phyloP scores from a whole-genome alignment of 2,329 filamentous ascomycete genomes.

The Aureobasidium leucospermi region DNA sequence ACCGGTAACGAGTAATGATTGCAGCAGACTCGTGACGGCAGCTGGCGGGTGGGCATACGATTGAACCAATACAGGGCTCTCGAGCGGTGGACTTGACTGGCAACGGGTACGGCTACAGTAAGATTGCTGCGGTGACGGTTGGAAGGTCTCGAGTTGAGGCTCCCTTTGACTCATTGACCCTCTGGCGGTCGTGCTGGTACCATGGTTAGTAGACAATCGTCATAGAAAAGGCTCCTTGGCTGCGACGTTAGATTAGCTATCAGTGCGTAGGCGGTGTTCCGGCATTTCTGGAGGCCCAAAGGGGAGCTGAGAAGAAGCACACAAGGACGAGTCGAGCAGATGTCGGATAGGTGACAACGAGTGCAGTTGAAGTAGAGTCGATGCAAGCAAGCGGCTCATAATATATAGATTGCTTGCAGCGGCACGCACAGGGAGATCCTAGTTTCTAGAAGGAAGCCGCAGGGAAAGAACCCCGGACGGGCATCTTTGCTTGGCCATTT shows the following conservation, averaged over 20 bases:
- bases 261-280: slow-evolving; percentile 1
- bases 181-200: slow-evolving; percentile 3
- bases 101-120: background rate
- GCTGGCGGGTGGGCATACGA: background rate
- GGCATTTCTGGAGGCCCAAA: slow-evolving; percentile 9
- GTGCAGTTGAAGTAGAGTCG: background rate
- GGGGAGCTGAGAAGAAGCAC: background rate
- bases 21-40: background rate
- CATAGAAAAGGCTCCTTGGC: slow-evolving; percentile 10
- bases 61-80: slow-evolving; percentile 1
- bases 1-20: slow-evolving; percentile 5
- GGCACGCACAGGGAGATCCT: background rate
- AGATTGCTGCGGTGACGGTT: slow-evolving; percentile 12
- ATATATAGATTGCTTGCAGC: background rate
- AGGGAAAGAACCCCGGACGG: too few relatives aligned
- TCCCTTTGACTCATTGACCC: slow-evolving; percentile 3
- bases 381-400: slow-evolving; percentile 6
- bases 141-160: background rate
- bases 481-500: too few relatives aligned
- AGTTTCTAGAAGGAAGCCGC: background rate
- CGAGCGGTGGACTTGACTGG: background rate
- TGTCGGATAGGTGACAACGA: background rate
- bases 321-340: background rate
- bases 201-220: slow-evolving; percentile 3
- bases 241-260: slow-evolving; percentile 13